Percentiles rank a stretch among this genome's conserved stretches.
Conservation (phyloP, 1,139 yeast genomes). For the Lodderomyces metapsilosis region DNA sequence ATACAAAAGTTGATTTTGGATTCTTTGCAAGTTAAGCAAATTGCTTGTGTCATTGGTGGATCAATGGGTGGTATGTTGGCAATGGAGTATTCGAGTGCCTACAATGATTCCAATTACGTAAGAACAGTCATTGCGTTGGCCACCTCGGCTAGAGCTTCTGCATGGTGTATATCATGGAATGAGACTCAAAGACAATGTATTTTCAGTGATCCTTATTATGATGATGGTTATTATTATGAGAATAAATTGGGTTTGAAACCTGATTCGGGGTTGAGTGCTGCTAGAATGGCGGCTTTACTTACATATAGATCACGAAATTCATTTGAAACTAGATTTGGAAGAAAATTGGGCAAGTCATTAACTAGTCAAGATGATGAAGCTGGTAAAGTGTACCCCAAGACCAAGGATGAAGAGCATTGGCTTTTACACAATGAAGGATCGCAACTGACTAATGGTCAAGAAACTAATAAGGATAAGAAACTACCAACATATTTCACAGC, state of each 20-base stretch:
- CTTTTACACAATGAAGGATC: constrained; percentile 45
- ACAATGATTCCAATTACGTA: constrained; percentile 70
- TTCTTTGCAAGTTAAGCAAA: constrained; percentile 68
- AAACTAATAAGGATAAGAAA: constrained; percentile 26
- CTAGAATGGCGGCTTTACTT: constrained; percentile 92
- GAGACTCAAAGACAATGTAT: constrained; percentile 97
- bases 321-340: constrained; percentile 86
- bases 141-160: constrained; percentile 90
- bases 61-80: constrained; percentile 99
- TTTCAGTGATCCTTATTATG: constrained; percentile 89
- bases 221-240: constrained; percentile 75
- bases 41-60: constrained; percentile 91
- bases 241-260: constrained; percentile 68
- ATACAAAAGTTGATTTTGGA: constrained; percentile 76
- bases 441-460: constrained; percentile 15
- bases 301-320: constrained; percentile 92
- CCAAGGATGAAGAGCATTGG: constrained; percentile 49
- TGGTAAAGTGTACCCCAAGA: constrained; percentile 28
- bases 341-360: constrained; percentile 42
- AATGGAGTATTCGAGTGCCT: constrained; percentile 72
- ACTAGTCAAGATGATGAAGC: constrained; percentile 3
- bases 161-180: constrained; percentile 99
- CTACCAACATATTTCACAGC: constrained; percentile 94
- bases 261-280: constrained; percentile 84
- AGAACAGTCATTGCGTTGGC: constrained; percentile 79